Percentiles rank a stretch among this genome's conserved stretches.
These are phyloP conservation scores for Lactifluus echinatus DNA, from an alignment of 768 basidiomycete species.

Conservation along the genomic window DNA sequence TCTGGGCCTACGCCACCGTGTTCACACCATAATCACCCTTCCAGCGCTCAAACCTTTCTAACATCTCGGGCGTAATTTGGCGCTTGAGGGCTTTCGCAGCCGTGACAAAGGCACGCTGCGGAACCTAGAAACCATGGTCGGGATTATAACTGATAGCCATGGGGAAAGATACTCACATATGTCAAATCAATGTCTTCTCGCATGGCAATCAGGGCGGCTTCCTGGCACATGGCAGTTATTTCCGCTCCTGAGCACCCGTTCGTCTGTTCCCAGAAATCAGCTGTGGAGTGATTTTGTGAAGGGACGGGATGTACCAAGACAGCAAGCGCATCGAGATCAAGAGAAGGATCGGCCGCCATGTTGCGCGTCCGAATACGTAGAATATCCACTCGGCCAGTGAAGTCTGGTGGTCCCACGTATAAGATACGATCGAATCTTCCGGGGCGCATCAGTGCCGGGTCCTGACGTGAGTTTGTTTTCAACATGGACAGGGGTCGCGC, in stretches of 20 bases:
- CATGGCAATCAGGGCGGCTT: slow-evolving; percentile 92
- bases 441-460: slow-evolving; percentile 89
- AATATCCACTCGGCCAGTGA: slow-evolving; percentile 73
- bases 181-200: slow-evolving; percentile 71
- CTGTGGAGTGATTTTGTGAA: background rate
- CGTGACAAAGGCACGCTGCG: slow-evolving; percentile 59
- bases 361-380: slow-evolving; percentile 62
- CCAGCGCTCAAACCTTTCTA: slow-evolving; percentile 71
- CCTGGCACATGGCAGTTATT: slow-evolving; percentile 85
- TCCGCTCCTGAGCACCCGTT: slow-evolving; percentile 97
- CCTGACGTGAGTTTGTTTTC: slow-evolving; percentile 38
- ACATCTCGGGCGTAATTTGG: slow-evolving; percentile 78
- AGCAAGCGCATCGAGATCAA: slow-evolving; percentile 64
- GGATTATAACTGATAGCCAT: background rate
- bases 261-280: slow-evolving; percentile 44
- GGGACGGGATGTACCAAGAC: slow-evolving; percentile 41
- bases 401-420: slow-evolving; percentile 89
- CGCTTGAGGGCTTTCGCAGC: slow-evolving; percentile 65
- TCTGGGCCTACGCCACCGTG: background rate
- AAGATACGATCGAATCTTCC: slow-evolving; percentile 90
- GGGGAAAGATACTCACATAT: slow-evolving; percentile 42
- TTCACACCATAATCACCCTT: slow-evolving; percentile 21
- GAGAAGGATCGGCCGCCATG: slow-evolving; percentile 71
- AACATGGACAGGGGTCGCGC: background rate
- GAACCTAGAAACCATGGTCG: slow-evolving; percentile 48